Base-by-base conservation (phyloP, 164 flowering plant species). In the Sedum album region DNA sequence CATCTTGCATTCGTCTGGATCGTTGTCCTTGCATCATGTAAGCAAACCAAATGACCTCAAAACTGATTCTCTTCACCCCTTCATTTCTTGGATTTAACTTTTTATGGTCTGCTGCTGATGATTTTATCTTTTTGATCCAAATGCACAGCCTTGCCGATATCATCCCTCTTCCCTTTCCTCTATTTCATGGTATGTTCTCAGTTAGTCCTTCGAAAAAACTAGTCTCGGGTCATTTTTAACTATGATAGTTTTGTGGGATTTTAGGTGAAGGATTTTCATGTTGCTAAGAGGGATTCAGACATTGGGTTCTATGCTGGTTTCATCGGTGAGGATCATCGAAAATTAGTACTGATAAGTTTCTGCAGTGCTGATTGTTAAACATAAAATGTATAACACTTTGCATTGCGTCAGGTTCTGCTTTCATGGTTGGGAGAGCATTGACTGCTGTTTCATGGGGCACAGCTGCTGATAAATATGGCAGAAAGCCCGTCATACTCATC, bases 381-480 rank as follows among this genome's bases (percentile, higher is more conserved):
- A 41, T 8, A 13, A 11, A 2, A 13, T 41, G 15, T 11, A 41
- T 41, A 41, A 41, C 46, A 41, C 46, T 0, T 41, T 41, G 46
- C 28, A 35, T 17, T 44, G 39, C 26, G 28, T n/a, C 46, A 57
- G 96, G 93, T 60, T 75, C 90, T 70, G 67, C 97, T n/a, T 89
- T 74, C 69, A 88, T 89, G 94, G n/a, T 89, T 71, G 97, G 97
- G 57, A 84, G 97, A 83, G 86, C 84, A 66, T 71, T 88, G 74
- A 89, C 97, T 53, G 84, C 96, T 68, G 64, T 86, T 55, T 68
- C 81, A 4, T 91, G 97, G 97, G 97, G 97, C 78, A 21, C 81
- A 15, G 70, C 85, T 15, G 86, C 97, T 49, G 97, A 91, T 80
- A 81, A 84, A 61, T 85, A 82, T 74, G 97, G 97, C 66, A 82